Percentiles rank a stretch among this genome's conserved stretches.
Evolutionary conservation across 2,329 filamentous ascomycete species (phyloP).

Genomic region (Beauveria varroae): DNA sequence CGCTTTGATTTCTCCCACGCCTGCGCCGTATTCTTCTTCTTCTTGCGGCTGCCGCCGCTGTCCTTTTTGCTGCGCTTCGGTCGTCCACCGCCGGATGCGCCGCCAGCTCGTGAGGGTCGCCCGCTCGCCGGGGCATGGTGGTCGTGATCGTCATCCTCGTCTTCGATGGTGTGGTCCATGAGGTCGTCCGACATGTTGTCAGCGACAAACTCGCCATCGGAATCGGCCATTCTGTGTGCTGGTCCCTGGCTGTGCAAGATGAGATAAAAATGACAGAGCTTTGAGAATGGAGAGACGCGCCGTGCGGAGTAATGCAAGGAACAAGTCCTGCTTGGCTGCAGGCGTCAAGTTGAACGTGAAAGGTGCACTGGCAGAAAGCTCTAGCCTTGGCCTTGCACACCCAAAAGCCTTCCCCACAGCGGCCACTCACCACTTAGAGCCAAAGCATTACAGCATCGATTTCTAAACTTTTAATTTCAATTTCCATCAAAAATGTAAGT

Average conservation of each 20-base stretch:
- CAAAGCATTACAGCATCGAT: background rate
- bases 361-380: conserved; percentile 5
- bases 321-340: background rate
- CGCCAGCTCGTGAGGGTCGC: conserved; percentile 18
- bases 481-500: background rate
- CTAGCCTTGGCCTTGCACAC: background rate
- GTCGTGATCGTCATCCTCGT: conserved; percentile 21
- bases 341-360: background rate
- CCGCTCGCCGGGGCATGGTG: conserved; percentile 17
- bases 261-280: background rate
- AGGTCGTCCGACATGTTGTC: conserved; percentile 58
- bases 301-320: background rate
- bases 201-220: conserved; percentile 62
- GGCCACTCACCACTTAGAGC: conserved; percentile 6
- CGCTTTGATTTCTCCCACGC: conserved; percentile 61
- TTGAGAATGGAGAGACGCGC: background rate
- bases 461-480: background rate
- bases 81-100: conserved; percentile 14
- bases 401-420: conserved; percentile 6
- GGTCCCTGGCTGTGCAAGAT: background rate
- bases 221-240: conserved; percentile 56
- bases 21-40: conserved; percentile 34
- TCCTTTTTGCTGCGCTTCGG: conserved; percentile 2
- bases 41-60: conserved; percentile 17
- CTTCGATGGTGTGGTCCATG: conserved; percentile 38